phyloP scores from a whole-genome alignment of 2,329 filamentous ascomycete species.

The Rachicladosporium sp. region DNA sequence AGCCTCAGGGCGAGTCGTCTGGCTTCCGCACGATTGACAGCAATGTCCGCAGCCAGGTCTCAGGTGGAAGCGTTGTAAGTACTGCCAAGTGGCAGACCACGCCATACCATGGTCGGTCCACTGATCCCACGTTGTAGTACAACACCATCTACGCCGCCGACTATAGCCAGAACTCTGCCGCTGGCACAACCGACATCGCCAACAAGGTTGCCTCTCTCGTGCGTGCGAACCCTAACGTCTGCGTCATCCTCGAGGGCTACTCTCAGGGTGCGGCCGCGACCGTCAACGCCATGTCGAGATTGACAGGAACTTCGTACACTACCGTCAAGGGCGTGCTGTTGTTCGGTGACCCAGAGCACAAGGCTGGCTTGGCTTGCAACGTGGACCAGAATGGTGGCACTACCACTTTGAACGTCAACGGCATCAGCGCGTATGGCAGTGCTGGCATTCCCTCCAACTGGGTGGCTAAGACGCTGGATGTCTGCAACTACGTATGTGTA shows the following conservation, averaged over 20 bases:
- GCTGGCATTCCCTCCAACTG: conserved; percentile 21
- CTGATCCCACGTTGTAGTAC: conserved; percentile 11
- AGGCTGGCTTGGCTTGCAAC: conserved; percentile 22
- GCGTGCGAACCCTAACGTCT: conserved; percentile 20
- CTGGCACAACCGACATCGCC: conserved; percentile 23
- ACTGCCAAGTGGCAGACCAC: not conserved
- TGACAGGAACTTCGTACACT: conserved; percentile 21
- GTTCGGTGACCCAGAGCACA: conserved; percentile 24
- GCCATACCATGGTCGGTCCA: no score
- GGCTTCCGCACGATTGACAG: conserved; percentile 26
- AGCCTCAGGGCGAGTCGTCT: conserved; percentile 12
- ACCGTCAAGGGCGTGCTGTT: conserved; percentile 27
- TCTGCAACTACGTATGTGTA: conserved; percentile 22
- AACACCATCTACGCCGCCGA: conserved; percentile 24
- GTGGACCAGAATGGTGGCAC: conserved; percentile 24
- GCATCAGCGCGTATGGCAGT: conserved; percentile 4
- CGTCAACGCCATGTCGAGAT: conserved; percentile 19
- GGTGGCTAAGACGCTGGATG: conserved; percentile 26
- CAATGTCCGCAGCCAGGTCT: conserved; percentile 15
- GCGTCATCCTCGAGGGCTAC: conserved; percentile 24
- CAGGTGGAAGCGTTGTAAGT: conserved; percentile 18
- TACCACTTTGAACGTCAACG: conserved; percentile 22
- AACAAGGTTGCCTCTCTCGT: conserved; percentile 11
- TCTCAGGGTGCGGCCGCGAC: conserved; percentile 26
- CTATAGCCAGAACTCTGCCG: conserved; percentile 15